Percentiles rank a stretch among this genome's conserved stretches.
phyloP scores from a whole-genome alignment of 257 asterid genomes.

The Penstemon davidsonii region DNA sequence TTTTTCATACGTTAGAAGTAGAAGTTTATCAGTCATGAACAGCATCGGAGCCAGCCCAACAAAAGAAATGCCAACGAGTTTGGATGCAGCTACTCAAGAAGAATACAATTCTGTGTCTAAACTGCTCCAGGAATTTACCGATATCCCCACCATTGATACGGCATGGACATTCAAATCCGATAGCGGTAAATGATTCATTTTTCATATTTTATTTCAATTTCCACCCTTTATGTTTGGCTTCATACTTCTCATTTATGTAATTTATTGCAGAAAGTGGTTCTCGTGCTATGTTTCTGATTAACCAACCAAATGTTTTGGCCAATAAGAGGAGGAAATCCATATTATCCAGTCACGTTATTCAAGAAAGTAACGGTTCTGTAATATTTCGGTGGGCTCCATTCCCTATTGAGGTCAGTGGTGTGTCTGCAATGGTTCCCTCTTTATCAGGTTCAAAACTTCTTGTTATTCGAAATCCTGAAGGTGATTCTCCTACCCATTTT shows the following conservation, averaged over 20 bases:
- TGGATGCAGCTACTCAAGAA: constrained; percentile 51
- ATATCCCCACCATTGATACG: constrained; percentile 72
- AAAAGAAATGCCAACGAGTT: constrained; percentile 34
- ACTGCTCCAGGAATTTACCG: constrained; percentile 65
- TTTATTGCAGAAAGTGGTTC: constrained; percentile 56
- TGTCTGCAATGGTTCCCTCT: constrained; percentile 72
- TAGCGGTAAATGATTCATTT: constrained; percentile 40
- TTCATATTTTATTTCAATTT: background rate
- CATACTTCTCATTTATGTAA: constrained; percentile 5
- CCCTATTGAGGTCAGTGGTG: constrained; percentile 75
- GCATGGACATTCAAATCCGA: constrained; percentile 81
- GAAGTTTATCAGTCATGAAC: constrained; percentile 51
- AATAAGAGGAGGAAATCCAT: constrained; percentile 71
- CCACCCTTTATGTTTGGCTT: constrained; percentile 2
- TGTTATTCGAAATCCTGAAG: constrained; percentile 72
- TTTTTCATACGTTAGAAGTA: constrained; percentile 18
- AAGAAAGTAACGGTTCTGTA: constrained; percentile 38
- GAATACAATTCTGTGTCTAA: constrained; percentile 58
- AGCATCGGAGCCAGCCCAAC: constrained; percentile 38
- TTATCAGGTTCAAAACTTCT: constrained; percentile 91
- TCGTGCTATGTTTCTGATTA: constrained; percentile 63
- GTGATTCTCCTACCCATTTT: constrained; percentile 69
- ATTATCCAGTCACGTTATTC: constrained; percentile 59
- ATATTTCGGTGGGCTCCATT: constrained; percentile 82
- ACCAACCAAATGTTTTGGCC: constrained; percentile 80